phyloP scores from a whole-genome alignment of 345 rosid genomes.

The Melastoma malabathricum region DNA sequence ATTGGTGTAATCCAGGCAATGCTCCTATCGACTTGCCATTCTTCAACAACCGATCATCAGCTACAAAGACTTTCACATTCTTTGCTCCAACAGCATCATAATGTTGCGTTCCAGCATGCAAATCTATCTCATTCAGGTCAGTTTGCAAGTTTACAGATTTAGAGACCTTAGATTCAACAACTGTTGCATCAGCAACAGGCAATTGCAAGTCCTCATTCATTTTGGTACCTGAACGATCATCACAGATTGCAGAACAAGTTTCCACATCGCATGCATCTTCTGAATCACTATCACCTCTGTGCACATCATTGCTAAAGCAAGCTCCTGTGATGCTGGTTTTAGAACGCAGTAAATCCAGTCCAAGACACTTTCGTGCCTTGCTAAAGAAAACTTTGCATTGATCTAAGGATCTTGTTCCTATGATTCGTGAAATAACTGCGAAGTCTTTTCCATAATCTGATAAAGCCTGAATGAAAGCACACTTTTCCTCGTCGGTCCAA shows the following conservation, averaged over 20 bases:
- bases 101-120: not conserved
- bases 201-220: slow-evolving; percentile 24
- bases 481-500: slow-evolving; percentile 91
- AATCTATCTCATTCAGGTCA: slow-evolving; percentile 2
- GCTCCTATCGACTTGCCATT: slow-evolving; percentile 13
- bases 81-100: not conserved
- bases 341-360: slow-evolving; percentile 53
- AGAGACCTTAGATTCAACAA: slow-evolving; percentile 14
- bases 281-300: slow-evolving; percentile 65
- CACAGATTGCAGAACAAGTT: slow-evolving; percentile 31
- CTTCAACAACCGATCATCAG: slow-evolving; percentile 17
- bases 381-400: slow-evolving; percentile 88
- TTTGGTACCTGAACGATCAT: slow-evolving; percentile 28
- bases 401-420: slow-evolving; percentile 64
- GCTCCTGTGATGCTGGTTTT: slow-evolving; percentile 25
- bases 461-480: slow-evolving; percentile 56
- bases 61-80: slow-evolving; percentile 15
- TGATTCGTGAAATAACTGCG: slow-evolving; percentile 43
- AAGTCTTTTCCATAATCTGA: slow-evolving; percentile 78
- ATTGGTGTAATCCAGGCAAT: slow-evolving; percentile 13
- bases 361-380: slow-evolving; percentile 88
- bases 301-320: slow-evolving; percentile 37
- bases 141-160: slow-evolving; percentile 4
- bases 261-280: slow-evolving; percentile 53
- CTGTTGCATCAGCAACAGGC: slow-evolving; percentile 7